Evolutionary conservation across 495 filamentous ascomycete genomes (phyloP).

Genomic region (Aspergillus baeticus): DNA sequence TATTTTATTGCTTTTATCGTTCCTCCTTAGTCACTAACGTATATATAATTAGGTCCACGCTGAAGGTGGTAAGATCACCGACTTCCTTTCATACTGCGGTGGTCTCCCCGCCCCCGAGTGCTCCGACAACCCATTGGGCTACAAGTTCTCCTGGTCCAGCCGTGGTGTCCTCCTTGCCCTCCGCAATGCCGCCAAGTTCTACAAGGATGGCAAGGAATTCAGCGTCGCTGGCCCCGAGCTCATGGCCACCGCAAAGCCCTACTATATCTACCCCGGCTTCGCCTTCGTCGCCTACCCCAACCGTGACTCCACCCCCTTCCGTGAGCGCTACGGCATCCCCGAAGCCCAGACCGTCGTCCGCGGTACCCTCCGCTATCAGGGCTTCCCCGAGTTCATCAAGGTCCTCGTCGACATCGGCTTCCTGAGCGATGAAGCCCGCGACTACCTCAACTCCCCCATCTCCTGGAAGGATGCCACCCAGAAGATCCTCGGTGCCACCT

Average conservation of each 20-base stretch:
- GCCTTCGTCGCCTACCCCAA: slow-evolving; percentile 94
- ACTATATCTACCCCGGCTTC: slow-evolving; percentile 85
- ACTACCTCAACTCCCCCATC: slow-evolving; percentile 59
- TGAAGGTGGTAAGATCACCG: slow-evolving; percentile 80
- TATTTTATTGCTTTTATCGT: neutral
- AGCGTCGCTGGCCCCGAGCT: slow-evolving; percentile 62
- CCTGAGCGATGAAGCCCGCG: slow-evolving; percentile 63
- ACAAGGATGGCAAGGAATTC: slow-evolving; percentile 71
- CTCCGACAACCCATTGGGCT: slow-evolving; percentile 89
- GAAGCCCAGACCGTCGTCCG: slow-evolving; percentile 59
- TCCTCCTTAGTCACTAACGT: neutral
- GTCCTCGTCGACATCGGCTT: slow-evolving; percentile 84
- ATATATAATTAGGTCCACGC: slow-evolving; percentile 49
- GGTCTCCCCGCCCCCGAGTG: slow-evolving; percentile 80
- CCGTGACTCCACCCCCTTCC: slow-evolving; percentile 80
- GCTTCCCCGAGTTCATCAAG: slow-evolving; percentile 86
- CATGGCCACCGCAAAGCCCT: slow-evolving; percentile 87
- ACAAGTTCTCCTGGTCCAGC: slow-evolving; percentile 90
- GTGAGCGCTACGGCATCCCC: slow-evolving; percentile 86
- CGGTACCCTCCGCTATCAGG: slow-evolving; percentile 80
- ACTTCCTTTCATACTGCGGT: slow-evolving; percentile 87
- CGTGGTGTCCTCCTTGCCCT: slow-evolving; percentile 87
- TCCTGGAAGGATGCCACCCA: slow-evolving; percentile 81
- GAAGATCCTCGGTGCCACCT: slow-evolving; percentile 66
- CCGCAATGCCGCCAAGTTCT: slow-evolving; percentile 82